These are phyloP conservation scores for Candida boleticola DNA, from an alignment of 805 yeast genomes.

Conservation along the genomic window DNA sequence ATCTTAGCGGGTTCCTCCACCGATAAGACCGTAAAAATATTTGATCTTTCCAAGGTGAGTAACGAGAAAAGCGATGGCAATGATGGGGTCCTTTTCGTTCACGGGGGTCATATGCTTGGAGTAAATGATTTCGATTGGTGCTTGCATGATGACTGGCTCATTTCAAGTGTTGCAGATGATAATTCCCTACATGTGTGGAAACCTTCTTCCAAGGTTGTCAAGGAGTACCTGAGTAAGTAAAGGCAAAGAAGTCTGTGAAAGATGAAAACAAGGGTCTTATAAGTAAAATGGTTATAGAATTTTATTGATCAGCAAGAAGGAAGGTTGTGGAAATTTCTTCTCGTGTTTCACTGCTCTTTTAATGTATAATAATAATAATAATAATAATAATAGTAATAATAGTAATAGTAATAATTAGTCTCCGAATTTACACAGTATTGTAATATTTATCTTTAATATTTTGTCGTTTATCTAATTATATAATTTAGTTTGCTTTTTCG, in stretches of 20 bases:
- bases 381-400: no score
- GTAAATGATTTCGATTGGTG: constrained; percentile 87
- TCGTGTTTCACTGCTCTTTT: no score
- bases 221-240: constrained; percentile 4
- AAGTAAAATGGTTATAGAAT: no score
- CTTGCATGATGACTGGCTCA: constrained; percentile 62
- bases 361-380: no score
- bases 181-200: constrained; percentile 87
- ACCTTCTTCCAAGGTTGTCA: constrained; percentile 43
- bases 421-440: background rate
- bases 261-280: background rate
- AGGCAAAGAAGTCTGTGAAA: background rate
- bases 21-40: constrained; percentile 60
- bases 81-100: constrained; percentile 52
- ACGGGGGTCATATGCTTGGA: constrained; percentile 86
- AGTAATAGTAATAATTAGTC: no score
- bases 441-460: no score
- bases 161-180: constrained; percentile 80
- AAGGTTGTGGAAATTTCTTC: no score
- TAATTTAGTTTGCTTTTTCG: background rate
- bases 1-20: constrained; percentile 66
- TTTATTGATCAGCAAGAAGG: no score
- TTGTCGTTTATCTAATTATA: background rate
- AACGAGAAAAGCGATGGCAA: no score
- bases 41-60: constrained; percentile 48